These are phyloP conservation scores for Endothia cerciana DNA, from an alignment of 2,329 filamentous ascomycete species.

Conservation along the genomic window DNA sequence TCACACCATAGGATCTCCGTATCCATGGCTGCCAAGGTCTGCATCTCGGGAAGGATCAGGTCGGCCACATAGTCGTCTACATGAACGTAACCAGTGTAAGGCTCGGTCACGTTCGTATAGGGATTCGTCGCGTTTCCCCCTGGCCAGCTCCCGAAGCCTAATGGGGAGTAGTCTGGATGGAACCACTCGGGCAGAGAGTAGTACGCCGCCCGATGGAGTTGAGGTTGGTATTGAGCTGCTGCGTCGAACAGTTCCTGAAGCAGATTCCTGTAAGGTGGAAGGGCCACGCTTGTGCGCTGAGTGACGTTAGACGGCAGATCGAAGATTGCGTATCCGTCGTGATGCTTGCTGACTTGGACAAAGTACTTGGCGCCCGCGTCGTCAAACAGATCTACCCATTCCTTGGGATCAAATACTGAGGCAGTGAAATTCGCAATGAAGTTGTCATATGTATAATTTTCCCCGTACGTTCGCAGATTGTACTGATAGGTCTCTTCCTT, in stretches of 20 bases:
- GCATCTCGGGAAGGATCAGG: conserved; percentile 48
- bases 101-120: conserved; percentile 45
- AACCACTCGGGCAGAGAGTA: conserved; percentile 52
- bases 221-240: conserved; percentile 45
- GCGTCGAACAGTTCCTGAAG: conserved; percentile 48
- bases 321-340: conserved; percentile 51
- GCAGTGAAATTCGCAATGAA: conserved; percentile 41
- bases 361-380: conserved; percentile 40
- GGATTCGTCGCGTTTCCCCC: conserved; percentile 49
- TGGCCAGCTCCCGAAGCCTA: conserved; percentile 46
- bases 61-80: conserved; percentile 46
- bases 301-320: conserved; percentile 45
- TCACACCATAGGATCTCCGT: conserved; percentile 54
- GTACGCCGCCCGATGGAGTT: conserved; percentile 48
- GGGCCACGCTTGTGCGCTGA: conserved; percentile 44
- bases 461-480: conserved; percentile 29
- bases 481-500: conserved; percentile 31
- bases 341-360: conserved; percentile 48
- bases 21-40: conserved; percentile 44
- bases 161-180: conserved; percentile 45
- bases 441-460: conserved; percentile 33
- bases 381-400: conserved; percentile 43
- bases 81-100: conserved; percentile 49
- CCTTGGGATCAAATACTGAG: conserved; percentile 27
- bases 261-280: conserved; percentile 45